Evolutionary conservation across 306 rosid species (phyloP), one percentile per base, ranked within the genome.

Genomic region (Myrica gale): DNA sequence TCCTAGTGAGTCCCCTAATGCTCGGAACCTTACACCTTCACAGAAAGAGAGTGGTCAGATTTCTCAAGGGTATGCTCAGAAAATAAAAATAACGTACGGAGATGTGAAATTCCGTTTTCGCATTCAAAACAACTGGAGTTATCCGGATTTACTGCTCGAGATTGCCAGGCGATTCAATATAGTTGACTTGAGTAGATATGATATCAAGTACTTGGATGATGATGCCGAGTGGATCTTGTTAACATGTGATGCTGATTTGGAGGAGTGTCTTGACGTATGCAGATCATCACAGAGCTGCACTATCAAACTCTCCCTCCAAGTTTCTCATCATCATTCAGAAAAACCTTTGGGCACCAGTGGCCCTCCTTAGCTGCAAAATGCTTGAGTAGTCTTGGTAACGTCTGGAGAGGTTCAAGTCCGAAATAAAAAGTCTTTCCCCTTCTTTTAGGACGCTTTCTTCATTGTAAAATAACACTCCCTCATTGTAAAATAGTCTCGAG

Each of bases 221-320:
- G 99, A 96, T 52, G 80, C 80, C 6, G 99, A 96, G 58, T 90
- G 99, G 99, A 92, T 96, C 17, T 82, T 96, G 53, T 84, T 92
- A 62, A 92, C 98, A 43, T 89, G 98, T 84, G 98, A 92, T 84
- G 89, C 87, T 76, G 98, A 96, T 84, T 82, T 90, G 60, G 96
- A 90, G 79, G 99, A 96, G 79, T 96, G 99, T 76, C 83, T 96
- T 78, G 98, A 89, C 81, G 92, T 96, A 15, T 81, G 81, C 71
- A 90, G 79, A 82, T 81, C 90, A 53, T 85, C 89, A 47, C 82
- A 55, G 68, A 63, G 65, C 75, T 72, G 76, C 42, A 89, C 94
- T 7, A 89, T 96, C 78, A 96, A 91, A 85, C 94, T 96, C 67
- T 81, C 85, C 41, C 77, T 94, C 62, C 96, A 89, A 39, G 60